phyloP scores from a whole-genome alignment of 257 asterid genomes.

The Scutellaria baicalensis region DNA sequence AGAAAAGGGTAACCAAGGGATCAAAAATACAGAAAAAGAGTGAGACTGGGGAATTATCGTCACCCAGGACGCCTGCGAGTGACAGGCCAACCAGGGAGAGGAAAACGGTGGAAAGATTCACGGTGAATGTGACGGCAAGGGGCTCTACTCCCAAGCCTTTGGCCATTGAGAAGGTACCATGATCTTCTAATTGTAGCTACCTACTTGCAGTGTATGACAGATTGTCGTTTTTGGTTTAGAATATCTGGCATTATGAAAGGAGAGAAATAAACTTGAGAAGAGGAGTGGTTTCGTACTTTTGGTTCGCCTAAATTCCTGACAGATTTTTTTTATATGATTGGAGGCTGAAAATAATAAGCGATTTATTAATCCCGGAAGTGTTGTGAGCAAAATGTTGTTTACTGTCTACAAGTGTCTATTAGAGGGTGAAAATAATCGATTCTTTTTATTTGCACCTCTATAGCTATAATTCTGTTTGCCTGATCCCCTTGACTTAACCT shows the following conservation, averaged over 20 bases:
- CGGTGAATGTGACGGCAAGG: constrained; percentile 28
- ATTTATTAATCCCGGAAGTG: neutral
- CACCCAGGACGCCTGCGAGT: constrained; percentile 34
- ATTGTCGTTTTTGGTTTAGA: neutral
- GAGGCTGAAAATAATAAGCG: neutral
- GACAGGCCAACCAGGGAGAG: constrained; percentile 78
- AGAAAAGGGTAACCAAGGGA: constrained; percentile 4
- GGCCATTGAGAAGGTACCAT: constrained; percentile 54
- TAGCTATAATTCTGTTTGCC: neutral
- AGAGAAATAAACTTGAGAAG: neutral
- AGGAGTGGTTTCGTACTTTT: neutral
- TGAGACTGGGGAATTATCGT: constrained; percentile 18
- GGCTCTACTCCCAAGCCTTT: constrained; percentile 35
- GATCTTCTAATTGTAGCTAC: neutral
- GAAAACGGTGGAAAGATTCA: constrained; percentile 60
- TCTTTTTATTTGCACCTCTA: neutral
- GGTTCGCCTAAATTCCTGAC: neutral
- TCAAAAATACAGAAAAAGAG: constrained; percentile 10
- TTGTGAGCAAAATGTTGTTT: neutral
- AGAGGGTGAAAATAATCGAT: neutral
- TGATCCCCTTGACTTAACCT: neutral
- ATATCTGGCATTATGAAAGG: neutral
- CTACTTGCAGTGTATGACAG: neutral
- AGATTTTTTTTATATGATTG: neutral
- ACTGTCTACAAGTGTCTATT: neutral